These are phyloP conservation scores for Plectosphaerella sp. DNA, from an alignment of 2,329 filamentous ascomycete genomes.

Conservation along the genomic window DNA sequence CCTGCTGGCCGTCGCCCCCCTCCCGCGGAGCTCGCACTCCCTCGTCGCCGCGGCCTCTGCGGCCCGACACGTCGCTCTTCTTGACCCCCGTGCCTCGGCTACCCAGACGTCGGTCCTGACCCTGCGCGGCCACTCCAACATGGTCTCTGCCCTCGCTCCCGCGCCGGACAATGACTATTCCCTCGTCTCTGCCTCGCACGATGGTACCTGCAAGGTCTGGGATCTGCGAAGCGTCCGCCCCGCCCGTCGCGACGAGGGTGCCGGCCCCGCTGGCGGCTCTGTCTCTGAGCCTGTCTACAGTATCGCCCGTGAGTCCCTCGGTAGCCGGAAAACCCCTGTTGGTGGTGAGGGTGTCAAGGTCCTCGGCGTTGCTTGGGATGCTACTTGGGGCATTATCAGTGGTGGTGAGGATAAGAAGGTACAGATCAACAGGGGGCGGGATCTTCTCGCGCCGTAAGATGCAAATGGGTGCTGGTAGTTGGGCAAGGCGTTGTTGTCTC, in stretches of 20 bases:
- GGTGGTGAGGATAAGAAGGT: conserved; percentile 91
- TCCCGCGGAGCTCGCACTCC: conserved; percentile 55
- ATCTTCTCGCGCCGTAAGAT: conserved; percentile 34
- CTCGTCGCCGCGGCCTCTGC: conserved; percentile 72
- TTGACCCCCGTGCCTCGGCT: conserved; percentile 80
- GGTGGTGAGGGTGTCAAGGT: conserved; percentile 87
- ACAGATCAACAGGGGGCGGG: conserved; percentile 76
- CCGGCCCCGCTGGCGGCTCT: conserved; percentile 44
- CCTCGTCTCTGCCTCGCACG: conserved; percentile 85
- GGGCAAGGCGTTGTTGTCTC: too few relatives aligned
- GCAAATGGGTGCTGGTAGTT: neutral
- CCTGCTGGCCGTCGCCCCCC: conserved; percentile 71
- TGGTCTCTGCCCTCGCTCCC: conserved; percentile 37
- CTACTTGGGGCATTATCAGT: conserved; percentile 81
- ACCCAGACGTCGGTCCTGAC: conserved; percentile 79
- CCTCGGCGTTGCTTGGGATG: conserved; percentile 83
- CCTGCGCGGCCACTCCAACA: conserved; percentile 83
- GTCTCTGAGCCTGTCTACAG: conserved; percentile 70
- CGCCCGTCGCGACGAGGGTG: conserved; percentile 54
- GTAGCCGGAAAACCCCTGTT: conserved; percentile 57
- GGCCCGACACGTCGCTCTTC: conserved; percentile 83
- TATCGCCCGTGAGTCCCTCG: conserved; percentile 70
- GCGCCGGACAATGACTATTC: conserved; percentile 68
- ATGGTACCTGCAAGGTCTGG: conserved; percentile 92
- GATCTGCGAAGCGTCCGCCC: conserved; percentile 72